These are phyloP conservation scores for Starmerella riodocensis DNA, from an alignment of 805 yeast genomes.

Conservation along the genomic window DNA sequence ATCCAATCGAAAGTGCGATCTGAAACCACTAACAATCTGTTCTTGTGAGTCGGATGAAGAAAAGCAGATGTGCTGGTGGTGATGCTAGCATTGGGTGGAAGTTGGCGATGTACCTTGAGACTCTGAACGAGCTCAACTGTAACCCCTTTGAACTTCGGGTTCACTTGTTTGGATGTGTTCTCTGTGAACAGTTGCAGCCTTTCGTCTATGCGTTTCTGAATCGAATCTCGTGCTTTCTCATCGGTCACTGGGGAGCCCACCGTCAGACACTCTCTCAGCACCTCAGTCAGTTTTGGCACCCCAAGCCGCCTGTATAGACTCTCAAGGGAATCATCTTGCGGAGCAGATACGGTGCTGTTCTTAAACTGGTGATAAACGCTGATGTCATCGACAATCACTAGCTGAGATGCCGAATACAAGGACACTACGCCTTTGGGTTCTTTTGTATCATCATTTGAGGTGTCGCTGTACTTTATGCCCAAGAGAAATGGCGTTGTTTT, in stretches of 20 bases:
- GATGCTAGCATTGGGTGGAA: slow-evolving; percentile 20
- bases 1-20: slow-evolving; percentile 26
- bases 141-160: slow-evolving; percentile 10
- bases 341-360: slow-evolving; percentile 25
- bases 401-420: slow-evolving; percentile 23
- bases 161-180: slow-evolving; percentile 20
- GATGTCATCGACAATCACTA: slow-evolving; percentile 29
- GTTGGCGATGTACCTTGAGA: slow-evolving; percentile 22
- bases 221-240: slow-evolving; percentile 5
- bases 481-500: slow-evolving; percentile 23
- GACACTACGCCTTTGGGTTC: slow-evolving; percentile 13
- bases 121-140: slow-evolving; percentile 20
- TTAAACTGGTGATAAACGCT: slow-evolving; percentile 28
- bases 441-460: not conserved
- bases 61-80: slow-evolving; percentile 17
- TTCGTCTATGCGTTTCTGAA: slow-evolving; percentile 24
- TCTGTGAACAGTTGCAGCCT: slow-evolving; percentile 26
- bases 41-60: slow-evolving; percentile 10
- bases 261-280: slow-evolving; percentile 21
- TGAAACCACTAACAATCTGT: slow-evolving; percentile 20
- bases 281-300: slow-evolving; percentile 21
- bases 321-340: slow-evolving; percentile 27
- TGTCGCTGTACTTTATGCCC: slow-evolving; percentile 15
- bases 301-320: slow-evolving; percentile 25
- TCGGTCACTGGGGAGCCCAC: slow-evolving; percentile 22